Evolutionary conservation across 495 filamentous ascomycete genomes (phyloP).

Genomic region (Emericellopsis terricola): DNA sequence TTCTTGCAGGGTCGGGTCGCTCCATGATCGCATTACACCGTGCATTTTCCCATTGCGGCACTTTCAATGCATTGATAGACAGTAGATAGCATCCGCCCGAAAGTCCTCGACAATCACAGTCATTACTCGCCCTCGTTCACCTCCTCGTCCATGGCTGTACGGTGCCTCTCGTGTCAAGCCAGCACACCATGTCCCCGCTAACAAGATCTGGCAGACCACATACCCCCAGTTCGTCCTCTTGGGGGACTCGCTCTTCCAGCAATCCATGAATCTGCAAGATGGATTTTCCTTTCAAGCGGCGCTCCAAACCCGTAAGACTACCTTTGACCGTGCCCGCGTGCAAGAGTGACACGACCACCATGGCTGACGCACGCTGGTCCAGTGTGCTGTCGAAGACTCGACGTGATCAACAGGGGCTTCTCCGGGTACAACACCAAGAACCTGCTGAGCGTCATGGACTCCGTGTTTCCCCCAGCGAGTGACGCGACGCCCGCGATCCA

Average conservation of each 20-base stretch:
- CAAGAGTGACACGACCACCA: no score
- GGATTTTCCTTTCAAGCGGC: slow-evolving; percentile 57
- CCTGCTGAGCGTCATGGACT: slow-evolving; percentile 19
- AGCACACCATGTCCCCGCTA: no score
- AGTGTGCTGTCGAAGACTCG: slow-evolving; percentile 24
- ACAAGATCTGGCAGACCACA: no score
- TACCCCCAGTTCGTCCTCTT: slow-evolving; percentile 58
- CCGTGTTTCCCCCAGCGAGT: slow-evolving; percentile 26
- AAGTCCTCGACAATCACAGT: no score
- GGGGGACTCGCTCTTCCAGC: slow-evolving; percentile 65
- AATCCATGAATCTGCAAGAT: slow-evolving; percentile 31
- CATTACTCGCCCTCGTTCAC: no score
- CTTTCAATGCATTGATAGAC: no score
- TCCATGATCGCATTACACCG: no score
- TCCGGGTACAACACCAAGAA: slow-evolving; percentile 32
- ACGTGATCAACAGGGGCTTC: slow-evolving; percentile 31
- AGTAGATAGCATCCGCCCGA: no score
- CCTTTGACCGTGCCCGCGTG: neutral
- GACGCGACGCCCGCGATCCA: slow-evolving; percentile 30
- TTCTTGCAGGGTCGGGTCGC: no score
- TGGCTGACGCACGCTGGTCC: neutral
- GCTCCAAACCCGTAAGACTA: slow-evolving; percentile 45
- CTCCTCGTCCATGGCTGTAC: no score
- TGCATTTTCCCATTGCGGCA: no score
- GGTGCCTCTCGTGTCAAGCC: no score